Conservation (phyloP, 768 basidiomycete species). For the Russula olivacea region DNA sequence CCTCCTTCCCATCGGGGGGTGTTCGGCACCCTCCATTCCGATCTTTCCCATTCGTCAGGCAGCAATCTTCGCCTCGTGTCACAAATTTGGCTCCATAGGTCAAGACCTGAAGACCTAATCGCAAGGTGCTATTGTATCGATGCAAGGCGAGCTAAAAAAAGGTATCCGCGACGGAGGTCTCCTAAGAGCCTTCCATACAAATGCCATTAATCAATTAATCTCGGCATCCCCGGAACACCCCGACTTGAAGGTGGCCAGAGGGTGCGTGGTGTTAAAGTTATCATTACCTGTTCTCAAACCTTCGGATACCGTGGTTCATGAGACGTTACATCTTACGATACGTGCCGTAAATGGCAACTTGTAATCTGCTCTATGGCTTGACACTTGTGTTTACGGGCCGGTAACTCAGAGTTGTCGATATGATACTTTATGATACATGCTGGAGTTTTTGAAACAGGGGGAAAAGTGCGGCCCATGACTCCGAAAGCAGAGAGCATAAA, state of each 20-base stretch:
- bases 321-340: too few relatives aligned
- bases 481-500: too few relatives aligned
- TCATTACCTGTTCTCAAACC: too few relatives aligned
- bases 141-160: neutral
- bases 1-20: slow-evolving; percentile 10
- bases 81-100: neutral
- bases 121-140: neutral
- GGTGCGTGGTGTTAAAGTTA: neutral
- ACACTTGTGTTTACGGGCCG: too few relatives aligned
- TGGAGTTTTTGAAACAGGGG: too few relatives aligned
- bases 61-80: neutral
- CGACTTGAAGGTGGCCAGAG: neutral
- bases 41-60: neutral
- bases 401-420: too few relatives aligned
- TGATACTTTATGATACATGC: too few relatives aligned
- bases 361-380: too few relatives aligned
- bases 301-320: too few relatives aligned
- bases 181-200: neutral
- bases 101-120: neutral
- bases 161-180: neutral
- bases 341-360: too few relatives aligned
- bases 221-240: neutral
- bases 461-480: too few relatives aligned
- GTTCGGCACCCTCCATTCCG: slow-evolving; percentile 12
- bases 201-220: neutral